These are phyloP conservation scores for Kernera saxatilis DNA, from an alignment of 345 rosid species.

Conservation along the genomic window DNA sequence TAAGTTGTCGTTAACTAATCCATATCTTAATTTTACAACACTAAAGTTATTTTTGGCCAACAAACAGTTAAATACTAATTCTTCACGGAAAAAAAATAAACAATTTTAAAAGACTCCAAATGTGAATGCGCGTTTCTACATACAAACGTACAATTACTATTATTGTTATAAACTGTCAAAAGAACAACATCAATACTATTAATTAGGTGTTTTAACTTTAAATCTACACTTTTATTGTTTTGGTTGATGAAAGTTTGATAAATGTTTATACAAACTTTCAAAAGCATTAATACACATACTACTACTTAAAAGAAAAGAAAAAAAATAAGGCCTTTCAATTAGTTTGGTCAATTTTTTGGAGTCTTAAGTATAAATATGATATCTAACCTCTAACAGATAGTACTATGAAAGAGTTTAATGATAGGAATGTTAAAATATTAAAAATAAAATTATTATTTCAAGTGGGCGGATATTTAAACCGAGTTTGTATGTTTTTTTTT, in stretches of 20 bases:
- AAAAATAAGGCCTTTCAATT: too few relatives aligned
- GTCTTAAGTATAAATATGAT: too few relatives aligned
- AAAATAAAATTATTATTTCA: neutral
- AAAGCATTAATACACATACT: too few relatives aligned
- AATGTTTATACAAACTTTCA: neutral
- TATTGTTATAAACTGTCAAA: neutral
- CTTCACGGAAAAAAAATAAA: neutral
- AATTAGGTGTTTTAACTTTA: neutral
- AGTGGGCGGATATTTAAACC: neutral
- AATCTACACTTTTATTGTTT: neutral
- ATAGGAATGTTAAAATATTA: neutral
- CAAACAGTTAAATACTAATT: neutral
- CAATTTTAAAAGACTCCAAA: neutral
- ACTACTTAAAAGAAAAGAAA: too few relatives aligned
- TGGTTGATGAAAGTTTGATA: neutral
- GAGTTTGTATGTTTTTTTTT: neutral
- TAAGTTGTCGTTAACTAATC: conserved; percentile 27
- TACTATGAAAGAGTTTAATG: neutral
- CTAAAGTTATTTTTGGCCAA: neutral
- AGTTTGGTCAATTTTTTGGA: too few relatives aligned
- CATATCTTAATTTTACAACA: conserved; percentile 4
- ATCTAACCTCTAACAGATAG: too few relatives aligned
- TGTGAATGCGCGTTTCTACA: conserved; percentile 13
- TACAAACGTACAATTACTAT: neutral
- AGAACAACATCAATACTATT: neutral